phyloP scores from a whole-genome alignment of 2,329 filamentous ascomycete genomes.

The Curvularia verruculosa region DNA sequence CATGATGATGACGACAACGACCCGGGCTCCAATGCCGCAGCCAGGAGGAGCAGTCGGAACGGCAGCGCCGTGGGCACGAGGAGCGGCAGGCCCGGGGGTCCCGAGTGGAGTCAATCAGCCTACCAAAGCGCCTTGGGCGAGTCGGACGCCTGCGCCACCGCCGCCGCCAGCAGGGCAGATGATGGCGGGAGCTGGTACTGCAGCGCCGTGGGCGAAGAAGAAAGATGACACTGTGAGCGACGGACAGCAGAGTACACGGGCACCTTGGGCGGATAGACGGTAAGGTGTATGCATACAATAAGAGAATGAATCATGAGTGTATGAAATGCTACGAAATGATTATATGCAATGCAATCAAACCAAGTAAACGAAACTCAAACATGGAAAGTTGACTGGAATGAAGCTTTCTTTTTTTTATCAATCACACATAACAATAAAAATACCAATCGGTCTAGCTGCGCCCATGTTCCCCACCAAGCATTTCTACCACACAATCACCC shows the following conservation, averaged over 20 bases:
- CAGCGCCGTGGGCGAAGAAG: conserved; percentile 36
- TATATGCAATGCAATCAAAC: too few species aligned
- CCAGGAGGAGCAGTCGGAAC: conserved; percentile 23
- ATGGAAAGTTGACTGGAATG: too few species aligned
- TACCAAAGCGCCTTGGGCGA: conserved; percentile 37
- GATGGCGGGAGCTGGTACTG: conserved; percentile 24
- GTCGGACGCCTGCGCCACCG: conserved; percentile 26
- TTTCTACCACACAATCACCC: neutral
- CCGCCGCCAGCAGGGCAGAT: conserved; percentile 25
- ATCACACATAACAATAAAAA: neutral
- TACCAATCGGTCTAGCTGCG: neutral
- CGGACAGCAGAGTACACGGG: conserved; percentile 25
- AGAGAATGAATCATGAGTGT: neutral
- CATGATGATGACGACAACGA: conserved; percentile 17
- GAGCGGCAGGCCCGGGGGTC: conserved; percentile 8
- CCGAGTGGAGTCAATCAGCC: conserved; percentile 42
- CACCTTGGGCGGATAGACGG: conserved; percentile 33
- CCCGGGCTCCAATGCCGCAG: neutral
- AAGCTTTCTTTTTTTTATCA: neutral
- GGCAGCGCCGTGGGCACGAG: conserved; percentile 34
- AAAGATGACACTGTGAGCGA: conserved; percentile 4
- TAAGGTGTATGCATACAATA: neutral
- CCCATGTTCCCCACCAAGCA: neutral
- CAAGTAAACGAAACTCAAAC: neutral
- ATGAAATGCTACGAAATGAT: neutral